Conservation (phyloP, 2,329 filamentous ascomycete genomes). For the Calcarisporium arbuscula region DNA sequence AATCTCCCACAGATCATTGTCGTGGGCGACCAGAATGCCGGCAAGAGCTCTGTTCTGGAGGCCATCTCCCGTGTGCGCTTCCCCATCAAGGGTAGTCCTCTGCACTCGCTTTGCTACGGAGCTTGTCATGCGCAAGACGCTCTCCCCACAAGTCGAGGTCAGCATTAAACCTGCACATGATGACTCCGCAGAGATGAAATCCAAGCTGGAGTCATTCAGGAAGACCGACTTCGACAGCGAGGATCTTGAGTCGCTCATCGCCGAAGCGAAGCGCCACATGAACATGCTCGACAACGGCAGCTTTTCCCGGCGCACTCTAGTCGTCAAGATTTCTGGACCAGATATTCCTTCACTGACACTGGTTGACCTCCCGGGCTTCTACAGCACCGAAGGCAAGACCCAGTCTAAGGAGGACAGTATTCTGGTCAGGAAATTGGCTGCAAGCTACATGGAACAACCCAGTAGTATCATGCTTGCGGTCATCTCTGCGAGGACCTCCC, state of each 20-base stretch:
- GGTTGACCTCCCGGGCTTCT: slow-evolving; percentile 53
- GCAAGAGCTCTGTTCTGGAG: slow-evolving; percentile 60
- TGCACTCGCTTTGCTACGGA: slow-evolving; percentile 61
- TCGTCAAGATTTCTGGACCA: slow-evolving; percentile 41
- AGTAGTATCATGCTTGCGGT: slow-evolving; percentile 56
- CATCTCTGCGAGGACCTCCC: slow-evolving; percentile 48
- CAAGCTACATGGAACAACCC: slow-evolving; percentile 48
- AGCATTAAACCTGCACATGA: slow-evolving; percentile 23
- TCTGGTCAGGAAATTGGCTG: slow-evolving; percentile 40
- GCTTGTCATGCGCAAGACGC: slow-evolving; percentile 45
- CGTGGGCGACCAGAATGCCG: slow-evolving; percentile 55
- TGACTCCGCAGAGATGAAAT: slow-evolving; percentile 18
- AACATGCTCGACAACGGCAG: slow-evolving; percentile 30
- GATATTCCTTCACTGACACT: slow-evolving; percentile 46
- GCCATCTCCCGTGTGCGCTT: slow-evolving; percentile 58
- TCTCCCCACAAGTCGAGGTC: slow-evolving; percentile 25
- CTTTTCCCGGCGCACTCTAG: slow-evolving; percentile 40
- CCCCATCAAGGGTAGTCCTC: slow-evolving; percentile 48
- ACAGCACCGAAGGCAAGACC: slow-evolving; percentile 39
- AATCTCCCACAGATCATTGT: slow-evolving; percentile 46
- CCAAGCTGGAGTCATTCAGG: slow-evolving; percentile 20
- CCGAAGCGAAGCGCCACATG: slow-evolving; percentile 40
- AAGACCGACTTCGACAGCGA: slow-evolving; percentile 8
- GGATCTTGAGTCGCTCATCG: slow-evolving; percentile 28
- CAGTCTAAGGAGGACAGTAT: slow-evolving; percentile 37